Base-by-base conservation (phyloP, 1,284 basidiomycete genomes). In the Tilletia indica region DNA sequence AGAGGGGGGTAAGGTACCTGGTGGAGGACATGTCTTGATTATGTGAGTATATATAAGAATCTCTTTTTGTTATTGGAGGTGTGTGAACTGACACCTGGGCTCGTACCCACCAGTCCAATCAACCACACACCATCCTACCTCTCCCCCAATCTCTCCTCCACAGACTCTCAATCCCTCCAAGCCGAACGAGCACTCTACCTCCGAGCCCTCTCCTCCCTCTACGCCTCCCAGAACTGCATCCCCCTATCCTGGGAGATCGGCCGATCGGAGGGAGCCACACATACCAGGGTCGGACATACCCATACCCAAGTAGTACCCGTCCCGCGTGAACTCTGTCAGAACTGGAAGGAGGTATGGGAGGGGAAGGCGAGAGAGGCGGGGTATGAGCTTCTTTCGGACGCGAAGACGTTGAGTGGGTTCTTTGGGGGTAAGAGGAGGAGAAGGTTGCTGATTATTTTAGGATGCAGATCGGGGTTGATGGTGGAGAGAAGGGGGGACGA, bases 281-380 rank as follows among this genome's bases (percentile, higher is more conserved):
- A 73, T 42, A 72, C 73, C 42, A 61, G 81, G 14, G 78, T 76
- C 58, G 78, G 78, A 8, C 82, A 83, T 56, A 72, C 78, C 16
- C 82, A 83, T 47, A 78, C 74, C 5, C 82, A 83, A 68, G 70
- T 77, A 0, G 68, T 83, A 6, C 80, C 82, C 0, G 58, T 83
- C 0, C 69, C 74, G 4, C 31, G 38, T 11, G 70, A 66, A 14
- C 68, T 64, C 11, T 34, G 74, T 21, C 42, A 67, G 39, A 49
- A 31, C 0, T 51, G 68, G 39, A 49, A 31, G 0, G 77, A 73
- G 45, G 76, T 82, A 42, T 39, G 36, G 3, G 56, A 66, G 12
- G 68, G 68, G 8, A 64, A 42, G 34, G 70, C 69, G 1, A 45
- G 68, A 12, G 68, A 71, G 45, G 67, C 49, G 3, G 68, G 71